These are phyloP conservation scores for Plantago major DNA, from an alignment of 257 asterid species.

Conservation along the genomic window DNA sequence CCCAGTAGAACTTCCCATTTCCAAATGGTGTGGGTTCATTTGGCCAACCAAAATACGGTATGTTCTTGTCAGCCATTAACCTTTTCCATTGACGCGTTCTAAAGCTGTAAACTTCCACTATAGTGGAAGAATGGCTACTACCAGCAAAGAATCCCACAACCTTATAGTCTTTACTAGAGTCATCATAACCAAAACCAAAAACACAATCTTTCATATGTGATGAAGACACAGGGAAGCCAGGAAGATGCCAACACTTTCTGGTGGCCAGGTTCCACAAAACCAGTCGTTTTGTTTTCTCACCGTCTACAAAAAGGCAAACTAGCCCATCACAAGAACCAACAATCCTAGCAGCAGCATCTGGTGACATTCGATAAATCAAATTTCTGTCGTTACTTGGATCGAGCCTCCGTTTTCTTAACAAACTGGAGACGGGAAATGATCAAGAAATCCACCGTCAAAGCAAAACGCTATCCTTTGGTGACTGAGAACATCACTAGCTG, in stretches of 20 bases:
- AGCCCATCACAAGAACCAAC: neutral
- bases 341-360: neutral
- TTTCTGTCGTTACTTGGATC: neutral
- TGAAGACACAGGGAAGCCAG: neutral
- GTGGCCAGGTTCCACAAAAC: neutral
- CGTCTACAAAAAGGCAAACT: neutral
- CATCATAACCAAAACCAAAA: neutral
- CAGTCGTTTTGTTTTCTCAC: neutral
- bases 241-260: neutral
- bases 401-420: neutral
- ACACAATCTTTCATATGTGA: neutral
- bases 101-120: neutral
- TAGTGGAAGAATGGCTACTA: neutral
- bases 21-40: neutral
- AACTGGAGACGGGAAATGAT: neutral
- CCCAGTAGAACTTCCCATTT: neutral
- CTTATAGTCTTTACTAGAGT: neutral
- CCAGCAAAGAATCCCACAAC: neutral
- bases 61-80: too few species aligned
- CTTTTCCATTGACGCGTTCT: neutral
- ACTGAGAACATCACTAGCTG: too few species aligned
- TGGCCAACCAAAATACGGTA: neutral
- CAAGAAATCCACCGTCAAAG: neutral
- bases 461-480: neutral
- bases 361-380: neutral